Evolutionary conservation across 2,329 filamentous ascomycete species (phyloP).

Genomic region (Talaromyces sp.): DNA sequence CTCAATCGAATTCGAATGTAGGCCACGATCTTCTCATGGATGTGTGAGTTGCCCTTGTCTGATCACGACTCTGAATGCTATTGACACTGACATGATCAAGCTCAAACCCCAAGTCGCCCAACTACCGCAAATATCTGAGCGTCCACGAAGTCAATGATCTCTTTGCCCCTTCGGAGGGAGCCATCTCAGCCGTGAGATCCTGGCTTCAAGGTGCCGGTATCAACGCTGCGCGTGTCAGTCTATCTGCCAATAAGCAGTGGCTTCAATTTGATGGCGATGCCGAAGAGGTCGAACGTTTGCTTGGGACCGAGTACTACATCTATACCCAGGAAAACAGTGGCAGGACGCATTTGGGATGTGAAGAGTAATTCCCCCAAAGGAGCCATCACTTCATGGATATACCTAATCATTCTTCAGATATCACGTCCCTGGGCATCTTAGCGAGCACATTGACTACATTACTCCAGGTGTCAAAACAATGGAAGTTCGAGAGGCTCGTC

Average conservation of each 20-base stretch:
- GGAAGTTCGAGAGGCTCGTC: constrained; percentile 25
- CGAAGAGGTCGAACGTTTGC: constrained; percentile 36
- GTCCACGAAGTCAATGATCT: constrained; percentile 33
- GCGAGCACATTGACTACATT: constrained; percentile 32
- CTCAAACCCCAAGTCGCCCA: constrained; percentile 36
- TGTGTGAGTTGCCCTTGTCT: constrained; percentile 24
- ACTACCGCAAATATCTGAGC: constrained; percentile 35
- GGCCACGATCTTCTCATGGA: constrained; percentile 32
- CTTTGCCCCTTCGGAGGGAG: constrained; percentile 33
- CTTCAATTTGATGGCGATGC: constrained; percentile 40
- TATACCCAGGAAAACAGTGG: constrained; percentile 35
- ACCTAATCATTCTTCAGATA: constrained; percentile 24
- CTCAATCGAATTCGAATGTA: constrained; percentile 28
- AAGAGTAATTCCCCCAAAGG: constrained; percentile 30
- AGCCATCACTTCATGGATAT: neutral
- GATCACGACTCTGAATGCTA: neutral
- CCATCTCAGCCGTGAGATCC: constrained; percentile 27
- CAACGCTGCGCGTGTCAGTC: constrained; percentile 24
- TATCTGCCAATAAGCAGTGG: constrained; percentile 37
- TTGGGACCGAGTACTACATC: constrained; percentile 39
- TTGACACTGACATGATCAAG: constrained; percentile 20
- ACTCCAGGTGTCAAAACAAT: constrained; percentile 34
- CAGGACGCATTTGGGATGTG: constrained; percentile 36
- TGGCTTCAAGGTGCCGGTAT: constrained; percentile 31
- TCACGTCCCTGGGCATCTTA: constrained; percentile 29